phyloP scores from a whole-genome alignment of 2,329 filamentous ascomycete species.

The Botrytis deweyae region DNA sequence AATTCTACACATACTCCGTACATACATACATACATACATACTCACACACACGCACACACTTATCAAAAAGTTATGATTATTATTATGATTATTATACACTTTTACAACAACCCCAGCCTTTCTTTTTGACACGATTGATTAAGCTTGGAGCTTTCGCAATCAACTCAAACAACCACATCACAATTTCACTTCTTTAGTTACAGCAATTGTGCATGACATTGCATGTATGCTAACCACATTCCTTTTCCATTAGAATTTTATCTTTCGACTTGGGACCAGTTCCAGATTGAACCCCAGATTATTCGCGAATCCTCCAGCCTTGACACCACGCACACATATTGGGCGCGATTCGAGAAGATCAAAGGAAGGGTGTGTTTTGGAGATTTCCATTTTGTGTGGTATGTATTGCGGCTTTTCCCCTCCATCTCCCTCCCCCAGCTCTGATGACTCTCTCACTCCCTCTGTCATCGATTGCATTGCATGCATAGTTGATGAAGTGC shows the following conservation, averaged over 20 bases:
- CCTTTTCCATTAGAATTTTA: conserved; percentile 26
- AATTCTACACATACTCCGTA: not conserved
- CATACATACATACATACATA: too few species aligned
- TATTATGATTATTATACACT: not conserved
- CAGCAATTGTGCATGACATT: conserved; percentile 21
- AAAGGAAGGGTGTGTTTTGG: conserved; percentile 23
- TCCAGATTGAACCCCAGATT: conserved; percentile 30
- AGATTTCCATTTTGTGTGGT: conserved; percentile 28
- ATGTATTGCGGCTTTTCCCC: conserved; percentile 1
- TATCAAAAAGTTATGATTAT: too few species aligned
- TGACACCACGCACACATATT: conserved; percentile 23
- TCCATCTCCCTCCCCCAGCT: not conserved
- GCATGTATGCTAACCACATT: conserved; percentile 31
- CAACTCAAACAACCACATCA: conserved; percentile 20
- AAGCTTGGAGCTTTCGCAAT: conserved; percentile 30
- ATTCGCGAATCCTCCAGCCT: conserved; percentile 26
- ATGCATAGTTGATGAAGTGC: conserved; percentile 2
- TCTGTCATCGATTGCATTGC: conserved; percentile 6
- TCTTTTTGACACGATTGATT: conserved; percentile 31
- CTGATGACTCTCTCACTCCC: not conserved
- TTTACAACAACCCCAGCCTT: conserved; percentile 27
- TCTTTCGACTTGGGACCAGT: conserved; percentile 28
- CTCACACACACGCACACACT: not conserved
- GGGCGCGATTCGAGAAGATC: conserved; percentile 29
- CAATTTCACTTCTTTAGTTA: conserved; percentile 11